Percentiles rank a stretch among this genome's conserved stretches.
Conservation (phyloP, 2,329 filamentous ascomycete genomes). For the Daldinia sp. region DNA sequence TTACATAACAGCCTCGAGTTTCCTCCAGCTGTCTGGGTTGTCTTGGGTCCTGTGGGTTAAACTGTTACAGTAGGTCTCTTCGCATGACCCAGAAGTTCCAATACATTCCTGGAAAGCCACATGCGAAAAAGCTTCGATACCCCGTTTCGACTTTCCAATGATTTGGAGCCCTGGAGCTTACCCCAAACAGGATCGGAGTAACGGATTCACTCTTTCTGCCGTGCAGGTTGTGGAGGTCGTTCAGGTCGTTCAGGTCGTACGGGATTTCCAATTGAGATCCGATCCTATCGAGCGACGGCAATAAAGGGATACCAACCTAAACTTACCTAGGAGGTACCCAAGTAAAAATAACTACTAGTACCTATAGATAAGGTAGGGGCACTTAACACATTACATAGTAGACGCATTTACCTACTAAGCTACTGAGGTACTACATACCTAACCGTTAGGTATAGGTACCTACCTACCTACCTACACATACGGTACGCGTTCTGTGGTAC, state of each 20-base stretch:
- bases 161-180: constrained; percentile 2
- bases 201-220: constrained; percentile 17
- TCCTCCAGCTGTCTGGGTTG: too few species aligned
- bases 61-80: too few species aligned
- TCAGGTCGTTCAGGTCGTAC: too few species aligned
- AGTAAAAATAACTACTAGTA: too few species aligned
- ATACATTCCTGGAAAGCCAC: constrained; percentile 1
- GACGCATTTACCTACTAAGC: too few species aligned
- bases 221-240: too few species aligned
- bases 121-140: constrained; percentile 2
- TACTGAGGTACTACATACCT: background rate
- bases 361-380: too few species aligned
- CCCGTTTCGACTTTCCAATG: background rate
- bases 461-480: background rate
- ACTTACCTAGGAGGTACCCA: too few species aligned
- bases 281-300: background rate
- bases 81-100: constrained; percentile 1
- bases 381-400: too few species aligned
- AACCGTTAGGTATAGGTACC: background rate
- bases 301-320: constrained; percentile 8
- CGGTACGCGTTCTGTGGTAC: constrained; percentile 14
- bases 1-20: constrained; percentile 29
- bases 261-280: background rate
- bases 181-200: constrained; percentile 35
- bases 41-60: too few species aligned